Base-by-base conservation (phyloP, 768 basidiomycete genomes). In the Mycena polygramma region DNA sequence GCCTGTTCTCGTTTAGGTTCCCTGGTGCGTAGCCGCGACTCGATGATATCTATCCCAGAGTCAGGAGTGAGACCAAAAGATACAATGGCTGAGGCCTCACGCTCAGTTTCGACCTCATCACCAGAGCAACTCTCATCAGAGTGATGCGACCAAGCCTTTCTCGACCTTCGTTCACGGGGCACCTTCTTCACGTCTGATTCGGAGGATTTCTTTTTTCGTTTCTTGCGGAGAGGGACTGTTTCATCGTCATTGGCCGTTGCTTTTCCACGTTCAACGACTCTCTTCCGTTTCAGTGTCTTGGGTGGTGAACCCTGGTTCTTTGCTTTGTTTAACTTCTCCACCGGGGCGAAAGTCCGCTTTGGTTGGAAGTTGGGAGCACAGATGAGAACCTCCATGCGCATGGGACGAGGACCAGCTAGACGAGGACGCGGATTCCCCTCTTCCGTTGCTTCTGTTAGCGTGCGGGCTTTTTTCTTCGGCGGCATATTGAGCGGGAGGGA, bases 1-100 rank as follows among this genome's bases (percentile, higher is more conserved):
- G 87, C 91, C 76, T 83, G 85, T 72, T 90, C 91, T 76, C 84
- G 85, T 72, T 90, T 91, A 76, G 88, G 94, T 67, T 84, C 82
- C 37, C 92, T 87, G 35, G 80, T 77, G 43, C 94, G 90, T 37
- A 95, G 78, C 52, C 94, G 90, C 9, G 80, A 81, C 30, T 90
- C 83, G 48, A 95, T 80, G 36, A 95, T 91, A 61, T 82, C 91
- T 94, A 69, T 9, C 41, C 24, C 63, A 43, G 51, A 68, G 45
- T 45, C 20, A 52, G 36, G 63, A 52, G n/a, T 55, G 9, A 8
- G 35, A 61, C 22, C 30, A 41, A 59, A 68, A 45, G 58, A 10
- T 41, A 41, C 57, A 6, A 30, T 30, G 30, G 30, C 52, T 48
- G 55, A 43, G 39, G 55, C 79, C 87, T 76, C 74, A 91, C 92